Percentiles rank a stretch among this genome's conserved stretches.
These are phyloP conservation scores for Geranium rotundifolium DNA, from an alignment of 345 rosid genomes.

Conservation along the genomic window DNA sequence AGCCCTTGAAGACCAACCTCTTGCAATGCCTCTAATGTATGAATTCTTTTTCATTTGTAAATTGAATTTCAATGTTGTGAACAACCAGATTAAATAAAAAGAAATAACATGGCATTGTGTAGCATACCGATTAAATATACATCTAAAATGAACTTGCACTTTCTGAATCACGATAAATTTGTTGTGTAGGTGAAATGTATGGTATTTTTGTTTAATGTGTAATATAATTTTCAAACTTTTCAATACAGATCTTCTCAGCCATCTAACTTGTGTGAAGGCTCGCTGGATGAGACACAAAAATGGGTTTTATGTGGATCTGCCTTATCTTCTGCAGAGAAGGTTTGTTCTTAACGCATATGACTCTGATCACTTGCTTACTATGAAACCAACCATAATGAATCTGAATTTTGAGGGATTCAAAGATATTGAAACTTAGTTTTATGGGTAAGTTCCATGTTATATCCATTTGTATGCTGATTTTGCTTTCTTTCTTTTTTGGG, in stretches of 20 bases:
- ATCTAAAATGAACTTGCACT: background rate
- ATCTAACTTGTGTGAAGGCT: slow-evolving; percentile 17
- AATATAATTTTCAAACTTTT: background rate
- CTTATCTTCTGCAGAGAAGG: slow-evolving; percentile 70
- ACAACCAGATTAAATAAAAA: background rate
- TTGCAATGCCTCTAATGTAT: slow-evolving; percentile 22
- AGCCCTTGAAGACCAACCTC: background rate
- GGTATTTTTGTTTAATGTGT: background rate
- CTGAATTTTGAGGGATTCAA: no score
- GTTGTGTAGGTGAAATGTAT: background rate
- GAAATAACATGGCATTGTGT: background rate
- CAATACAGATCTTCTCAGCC: slow-evolving; percentile 32
- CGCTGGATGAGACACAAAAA: slow-evolving; percentile 19
- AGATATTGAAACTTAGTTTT: no score
- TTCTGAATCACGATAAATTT: background rate
- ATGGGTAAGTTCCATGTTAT: no score
- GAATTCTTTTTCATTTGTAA: background rate
- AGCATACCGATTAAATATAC: background rate
- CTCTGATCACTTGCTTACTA: no score
- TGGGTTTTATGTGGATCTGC: slow-evolving; percentile 85
- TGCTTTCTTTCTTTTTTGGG: background rate
- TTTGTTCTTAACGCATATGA: slow-evolving; percentile 15
- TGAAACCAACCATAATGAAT: no score
- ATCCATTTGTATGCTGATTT: no score
- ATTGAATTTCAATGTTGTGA: background rate